Evolutionary conservation across 805 yeast genomes (phyloP), one percentile per base, ranked within the genome.

Genomic region (Teunomyces cretensis): DNA sequence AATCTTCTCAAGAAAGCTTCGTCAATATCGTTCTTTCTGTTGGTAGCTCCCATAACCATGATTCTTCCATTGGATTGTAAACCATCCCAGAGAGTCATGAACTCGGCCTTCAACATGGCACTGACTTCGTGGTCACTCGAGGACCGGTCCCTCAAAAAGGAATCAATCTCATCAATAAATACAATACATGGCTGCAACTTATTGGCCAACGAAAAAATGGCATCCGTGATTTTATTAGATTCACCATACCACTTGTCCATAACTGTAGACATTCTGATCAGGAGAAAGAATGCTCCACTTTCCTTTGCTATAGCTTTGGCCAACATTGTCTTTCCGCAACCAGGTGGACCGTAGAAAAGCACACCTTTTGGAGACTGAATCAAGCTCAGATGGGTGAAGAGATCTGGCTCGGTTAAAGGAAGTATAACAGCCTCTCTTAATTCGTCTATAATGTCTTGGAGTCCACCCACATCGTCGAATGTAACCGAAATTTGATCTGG

Each of bases 171-270:
- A 67, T 92, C 99, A 48, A 92, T 88, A 65, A 92, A 92, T 39
- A 92, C 83, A 51, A 92, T 94, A 64, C 97, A 90, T 1, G 99
- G 99, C 64, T 89, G 89, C 33, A 92, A 75, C 60, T 94, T 92
- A 48, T 79, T 75, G 3, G 97, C 98, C 45, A 92, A 74, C 6
- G 96, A 84, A 62, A 92, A 92, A 30, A 92, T 80, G 0, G 97
- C 98, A 53, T 91, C 96, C 1, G 89, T 94, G 40, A 91, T 82
- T 68, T 94, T 94, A 65, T 94, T 92, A 24, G 92, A 82, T 66
- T 92, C 98, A 12, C 99, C 99, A 61, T 88, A 92, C 96, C 97
- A 92, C 66, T 92, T 92, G 67, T 94, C 97, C 92, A 91, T 87
- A 13, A 92, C 81, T 2, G 92, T 83, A 19, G 96, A 89, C 95